phyloP scores from a whole-genome alignment of 208 protist species.

The Acanthamoeba culbertsoni region DNA sequence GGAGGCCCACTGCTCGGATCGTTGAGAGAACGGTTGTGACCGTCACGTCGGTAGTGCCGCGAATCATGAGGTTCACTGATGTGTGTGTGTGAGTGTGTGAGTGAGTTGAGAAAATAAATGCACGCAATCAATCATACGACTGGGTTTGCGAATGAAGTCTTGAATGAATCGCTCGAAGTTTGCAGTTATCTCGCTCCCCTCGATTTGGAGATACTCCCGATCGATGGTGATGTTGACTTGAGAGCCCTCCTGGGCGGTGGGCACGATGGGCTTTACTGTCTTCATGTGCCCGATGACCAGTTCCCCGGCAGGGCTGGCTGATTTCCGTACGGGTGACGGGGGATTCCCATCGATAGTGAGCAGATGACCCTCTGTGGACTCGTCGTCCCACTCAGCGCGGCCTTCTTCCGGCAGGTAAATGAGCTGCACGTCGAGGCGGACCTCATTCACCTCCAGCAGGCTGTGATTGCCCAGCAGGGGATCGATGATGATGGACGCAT shows the following conservation, averaged over 20 bases:
- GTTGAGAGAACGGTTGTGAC: neutral
- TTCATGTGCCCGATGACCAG: neutral
- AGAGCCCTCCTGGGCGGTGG: neutral
- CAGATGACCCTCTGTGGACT: neutral
- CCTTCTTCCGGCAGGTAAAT: neutral
- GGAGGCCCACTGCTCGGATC: neutral
- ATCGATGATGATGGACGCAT: neutral
- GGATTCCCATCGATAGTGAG: neutral
- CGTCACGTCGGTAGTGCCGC: neutral
- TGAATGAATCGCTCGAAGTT: neutral
- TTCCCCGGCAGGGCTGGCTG: too few species aligned
- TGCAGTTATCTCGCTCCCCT: neutral
- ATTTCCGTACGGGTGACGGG: neutral
- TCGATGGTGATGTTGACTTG: neutral
- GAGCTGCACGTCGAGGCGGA: neutral
- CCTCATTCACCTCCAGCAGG: neutral
- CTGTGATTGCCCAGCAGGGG: neutral
- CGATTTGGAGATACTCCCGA: neutral
- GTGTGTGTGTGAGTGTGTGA: neutral
- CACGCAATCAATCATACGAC: neutral
- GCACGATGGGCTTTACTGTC: neutral
- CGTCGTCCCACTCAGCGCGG: too few species aligned
- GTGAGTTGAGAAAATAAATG: neutral
- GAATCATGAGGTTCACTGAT: neutral
- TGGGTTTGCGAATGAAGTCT: neutral